phyloP scores from a whole-genome alignment of 306 rosid genomes.

The Cucumis cinereus region DNA sequence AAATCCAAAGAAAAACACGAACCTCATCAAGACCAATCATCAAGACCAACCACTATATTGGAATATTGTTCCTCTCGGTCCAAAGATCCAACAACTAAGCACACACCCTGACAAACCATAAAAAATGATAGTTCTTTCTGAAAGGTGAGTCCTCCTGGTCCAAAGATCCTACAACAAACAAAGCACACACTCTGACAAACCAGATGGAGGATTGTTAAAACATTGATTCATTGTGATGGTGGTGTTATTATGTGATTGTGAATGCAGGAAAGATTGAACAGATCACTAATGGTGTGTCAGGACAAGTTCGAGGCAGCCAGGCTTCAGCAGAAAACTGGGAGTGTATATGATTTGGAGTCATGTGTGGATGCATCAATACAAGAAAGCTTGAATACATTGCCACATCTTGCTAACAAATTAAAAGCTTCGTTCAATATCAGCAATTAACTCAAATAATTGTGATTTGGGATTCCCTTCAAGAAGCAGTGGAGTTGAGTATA shows the following conservation, averaged over 20 bases:
- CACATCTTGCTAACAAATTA: conserved; percentile 49
- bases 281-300: conserved; percentile 90
- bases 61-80: no score
- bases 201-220: neutral
- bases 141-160: no score
- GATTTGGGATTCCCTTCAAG: neutral
- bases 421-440: conserved; percentile 42
- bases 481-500: neutral
- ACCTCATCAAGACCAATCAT: no score
- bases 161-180: no score
- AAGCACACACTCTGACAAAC: no score
- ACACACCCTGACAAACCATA: no score
- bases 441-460: neutral
- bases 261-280: conserved; percentile 70
- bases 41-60: no score
- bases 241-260: neutral
- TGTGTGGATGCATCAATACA: conserved; percentile 71
- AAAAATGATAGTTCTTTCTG: no score
- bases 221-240: neutral
- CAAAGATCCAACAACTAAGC: no score
- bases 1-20: no score
- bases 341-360: conserved; percentile 48
- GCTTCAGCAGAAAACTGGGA: conserved; percentile 42
- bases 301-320: conserved; percentile 75
- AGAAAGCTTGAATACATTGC: conserved; percentile 50